Evolutionary conservation across 2,329 filamentous ascomycete species (phyloP).

Genomic region (Trichoderma guizhouense): DNA sequence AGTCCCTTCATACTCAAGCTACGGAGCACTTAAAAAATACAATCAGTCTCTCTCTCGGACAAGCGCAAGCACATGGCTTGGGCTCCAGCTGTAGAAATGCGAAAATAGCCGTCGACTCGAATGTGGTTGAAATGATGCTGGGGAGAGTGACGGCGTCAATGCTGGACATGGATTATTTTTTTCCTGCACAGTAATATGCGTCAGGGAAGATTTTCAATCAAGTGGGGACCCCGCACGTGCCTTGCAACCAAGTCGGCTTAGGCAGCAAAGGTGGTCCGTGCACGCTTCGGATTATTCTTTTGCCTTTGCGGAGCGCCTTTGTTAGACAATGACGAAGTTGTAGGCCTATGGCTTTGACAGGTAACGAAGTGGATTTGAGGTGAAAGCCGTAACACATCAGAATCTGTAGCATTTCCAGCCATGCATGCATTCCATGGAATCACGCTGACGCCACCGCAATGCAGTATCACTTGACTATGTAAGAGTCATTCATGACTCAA

Average conservation of each 20-base stretch:
- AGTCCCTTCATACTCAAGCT: constrained; percentile 1
- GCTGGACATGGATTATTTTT: constrained; percentile 13
- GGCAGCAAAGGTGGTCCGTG: constrained; percentile 10
- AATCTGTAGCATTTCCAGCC: not conserved
- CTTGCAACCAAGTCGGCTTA: constrained; percentile 10
- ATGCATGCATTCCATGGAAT: not conserved
- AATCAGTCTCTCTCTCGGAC: not conserved
- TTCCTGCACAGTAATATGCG: constrained; percentile 6
- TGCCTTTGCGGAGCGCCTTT: not conserved
- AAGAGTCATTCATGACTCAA: not conserved
- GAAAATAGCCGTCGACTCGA: not conserved
- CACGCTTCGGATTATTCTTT: not conserved
- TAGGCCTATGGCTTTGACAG: not conserved
- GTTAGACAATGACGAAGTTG: not conserved
- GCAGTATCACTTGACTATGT: not conserved
- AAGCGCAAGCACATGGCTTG: constrained; percentile 9
- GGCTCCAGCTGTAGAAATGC: not conserved
- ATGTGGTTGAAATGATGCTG: not conserved
- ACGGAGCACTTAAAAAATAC: not conserved
- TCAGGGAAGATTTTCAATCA: constrained; percentile 17
- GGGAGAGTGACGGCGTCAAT: not conserved
- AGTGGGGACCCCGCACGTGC: constrained; percentile 19
- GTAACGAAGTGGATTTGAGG: not conserved
- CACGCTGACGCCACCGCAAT: not conserved
- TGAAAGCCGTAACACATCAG: not conserved